A percentile compares a stretch with the other conserved stretches of the same genome.
Evolutionary conservation across 2,329 filamentous ascomycete genomes (phyloP).

Genomic region (Helicocarpus griseus): DNA sequence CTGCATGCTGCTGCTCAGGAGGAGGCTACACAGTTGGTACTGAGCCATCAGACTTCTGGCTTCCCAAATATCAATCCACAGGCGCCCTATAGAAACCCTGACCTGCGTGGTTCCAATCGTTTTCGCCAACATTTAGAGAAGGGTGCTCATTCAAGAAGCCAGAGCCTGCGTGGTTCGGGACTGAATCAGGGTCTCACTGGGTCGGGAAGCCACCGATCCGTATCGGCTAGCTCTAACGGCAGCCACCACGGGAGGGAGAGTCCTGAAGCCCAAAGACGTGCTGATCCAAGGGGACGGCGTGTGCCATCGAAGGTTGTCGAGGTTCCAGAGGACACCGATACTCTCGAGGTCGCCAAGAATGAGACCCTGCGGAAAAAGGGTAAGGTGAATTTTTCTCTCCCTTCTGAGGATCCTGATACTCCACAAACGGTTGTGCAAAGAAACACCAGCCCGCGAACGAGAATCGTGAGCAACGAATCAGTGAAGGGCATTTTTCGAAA

Average conservation of each 20-base stretch:
- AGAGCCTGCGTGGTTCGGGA: slow-evolving; percentile 20
- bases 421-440: slow-evolving; percentile 8
- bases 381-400: slow-evolving; percentile 32
- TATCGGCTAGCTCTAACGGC: slow-evolving; percentile 13
- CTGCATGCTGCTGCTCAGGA: slow-evolving; percentile 50
- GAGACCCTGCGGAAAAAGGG: slow-evolving; percentile 25
- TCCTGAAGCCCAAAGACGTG: slow-evolving; percentile 5
- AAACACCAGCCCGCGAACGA: slow-evolving; percentile 16
- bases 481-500: slow-evolving; percentile 47
- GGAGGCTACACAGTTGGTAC: slow-evolving; percentile 56
- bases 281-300: neutral
- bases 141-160: slow-evolving; percentile 36
- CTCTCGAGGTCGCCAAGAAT: slow-evolving; percentile 12
- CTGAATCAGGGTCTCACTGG: neutral
- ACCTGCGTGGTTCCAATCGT: slow-evolving; percentile 18
- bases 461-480: slow-evolving; percentile 28
- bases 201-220: slow-evolving; percentile 8
- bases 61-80: slow-evolving; percentile 40
- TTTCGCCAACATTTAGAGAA: slow-evolving; percentile 38
- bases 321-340: slow-evolving; percentile 2
- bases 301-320: neutral
- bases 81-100: slow-evolving; percentile 37
- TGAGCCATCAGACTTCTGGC: slow-evolving; percentile 50
- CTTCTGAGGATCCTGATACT: slow-evolving; percentile 19
- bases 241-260: slow-evolving; percentile 8